phyloP scores from a whole-genome alignment of 108 stramenopile genomes.

The Epithemia pelagica region DNA sequence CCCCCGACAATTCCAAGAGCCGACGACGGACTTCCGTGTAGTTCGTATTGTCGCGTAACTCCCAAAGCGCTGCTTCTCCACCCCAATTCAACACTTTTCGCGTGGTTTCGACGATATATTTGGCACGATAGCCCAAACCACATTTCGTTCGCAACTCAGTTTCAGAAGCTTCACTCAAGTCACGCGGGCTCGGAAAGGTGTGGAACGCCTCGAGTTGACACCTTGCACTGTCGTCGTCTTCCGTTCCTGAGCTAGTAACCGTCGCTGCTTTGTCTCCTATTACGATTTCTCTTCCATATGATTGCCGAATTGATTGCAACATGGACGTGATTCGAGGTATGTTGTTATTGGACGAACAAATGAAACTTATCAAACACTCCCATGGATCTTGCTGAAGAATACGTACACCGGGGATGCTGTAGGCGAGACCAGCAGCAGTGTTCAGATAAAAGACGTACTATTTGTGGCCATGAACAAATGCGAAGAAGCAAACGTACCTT shows the following conservation, averaged over 20 bases:
- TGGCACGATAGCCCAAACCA: constrained; percentile 94
- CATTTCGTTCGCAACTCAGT: constrained; percentile 60
- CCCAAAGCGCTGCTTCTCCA: constrained; percentile 53
- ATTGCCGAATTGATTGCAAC: constrained; percentile 65
- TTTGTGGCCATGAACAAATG: too few relatives aligned
- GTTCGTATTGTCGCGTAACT: constrained; percentile 21
- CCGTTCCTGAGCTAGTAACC: background rate
- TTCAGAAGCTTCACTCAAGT: constrained; percentile 56
- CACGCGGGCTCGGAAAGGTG: constrained; percentile 79
- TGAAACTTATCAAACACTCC: constrained; percentile 95
- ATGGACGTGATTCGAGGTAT: constrained; percentile 94
- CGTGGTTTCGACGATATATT: constrained; percentile 80
- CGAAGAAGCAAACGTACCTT: background rate
- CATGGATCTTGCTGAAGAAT: constrained; percentile 90
- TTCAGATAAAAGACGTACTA: too few relatives aligned
- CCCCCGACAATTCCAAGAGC: constrained; percentile 75
- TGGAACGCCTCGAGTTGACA: too few relatives aligned
- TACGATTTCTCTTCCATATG: constrained; percentile 59
- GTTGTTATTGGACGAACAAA: constrained; percentile 98
- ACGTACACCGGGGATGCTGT: constrained; percentile 76
- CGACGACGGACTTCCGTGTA: constrained; percentile 52
- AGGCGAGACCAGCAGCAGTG: too few relatives aligned
- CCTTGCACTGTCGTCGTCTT: too few relatives aligned
- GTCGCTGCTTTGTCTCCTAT: constrained; percentile 15
- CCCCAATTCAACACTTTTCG: constrained; percentile 42